phyloP scores from a whole-genome alignment of 768 basidiomycete species.

The Astraeus odoratus region DNA sequence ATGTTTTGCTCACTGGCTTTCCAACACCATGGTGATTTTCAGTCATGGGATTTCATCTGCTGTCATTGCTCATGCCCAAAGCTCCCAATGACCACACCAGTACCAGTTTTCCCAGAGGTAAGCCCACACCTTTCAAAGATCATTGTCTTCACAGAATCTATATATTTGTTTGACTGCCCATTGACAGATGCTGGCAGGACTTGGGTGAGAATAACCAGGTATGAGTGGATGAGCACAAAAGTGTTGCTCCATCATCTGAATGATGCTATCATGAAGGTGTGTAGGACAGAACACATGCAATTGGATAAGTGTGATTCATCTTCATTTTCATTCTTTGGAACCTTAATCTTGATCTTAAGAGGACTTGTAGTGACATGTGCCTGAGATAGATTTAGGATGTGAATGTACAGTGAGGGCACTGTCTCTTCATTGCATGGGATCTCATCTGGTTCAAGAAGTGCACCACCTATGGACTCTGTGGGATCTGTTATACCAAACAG shows the following conservation, averaged over 20 bases:
- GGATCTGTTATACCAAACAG: background rate
- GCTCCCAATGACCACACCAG: too few relatives aligned
- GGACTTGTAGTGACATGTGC: background rate
- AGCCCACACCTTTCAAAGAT: background rate
- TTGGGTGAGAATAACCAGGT: constrained; percentile 24
- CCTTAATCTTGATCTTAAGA: background rate
- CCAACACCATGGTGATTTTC: too few relatives aligned
- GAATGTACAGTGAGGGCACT: background rate
- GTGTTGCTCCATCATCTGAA: constrained; percentile 18
- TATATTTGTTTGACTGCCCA: constrained; percentile 1
- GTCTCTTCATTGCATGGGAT: background rate
- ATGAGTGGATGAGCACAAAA: constrained; percentile 13
- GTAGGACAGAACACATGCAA: constrained; percentile 13
- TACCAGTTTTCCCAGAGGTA: too few relatives aligned
- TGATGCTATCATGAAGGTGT: constrained; percentile 9
- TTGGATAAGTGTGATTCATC: background rate
- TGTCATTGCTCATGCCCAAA: constrained; percentile 6
- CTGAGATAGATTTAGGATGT: background rate
- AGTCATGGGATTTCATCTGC: constrained; percentile 15
- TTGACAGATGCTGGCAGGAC: constrained; percentile 15
- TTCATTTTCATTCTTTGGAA: background rate
- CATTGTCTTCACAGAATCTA: background rate
- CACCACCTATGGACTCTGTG: background rate
- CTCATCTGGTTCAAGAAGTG: background rate
- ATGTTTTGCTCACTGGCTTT: too few relatives aligned